Evolutionary conservation across 179 eudicot genomes (phyloP).

Genomic region (Silene coronaria): DNA sequence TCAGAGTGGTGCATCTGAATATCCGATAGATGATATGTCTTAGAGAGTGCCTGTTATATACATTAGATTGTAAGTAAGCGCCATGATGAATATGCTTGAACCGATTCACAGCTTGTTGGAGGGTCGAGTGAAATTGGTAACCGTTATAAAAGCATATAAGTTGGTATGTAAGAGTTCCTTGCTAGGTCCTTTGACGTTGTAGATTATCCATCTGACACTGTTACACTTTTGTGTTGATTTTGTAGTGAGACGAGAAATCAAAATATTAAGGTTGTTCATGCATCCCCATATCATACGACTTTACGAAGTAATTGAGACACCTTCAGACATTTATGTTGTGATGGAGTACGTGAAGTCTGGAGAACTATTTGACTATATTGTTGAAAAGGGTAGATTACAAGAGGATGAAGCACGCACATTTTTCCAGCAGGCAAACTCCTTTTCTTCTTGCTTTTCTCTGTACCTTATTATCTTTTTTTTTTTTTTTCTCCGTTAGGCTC

Average conservation of each 20-base stretch:
- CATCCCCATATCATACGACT: conserved; percentile 92
- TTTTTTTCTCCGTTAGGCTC: too few species aligned
- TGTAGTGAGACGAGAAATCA: conserved; percentile 84
- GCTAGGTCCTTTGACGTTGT: background rate
- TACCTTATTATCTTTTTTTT: background rate
- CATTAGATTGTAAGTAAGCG: background rate
- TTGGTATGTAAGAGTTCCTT: background rate
- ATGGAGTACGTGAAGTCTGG: conserved; percentile 96
- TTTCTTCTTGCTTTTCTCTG: background rate
- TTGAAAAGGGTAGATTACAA: conserved; percentile 90
- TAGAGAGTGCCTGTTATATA: background rate
- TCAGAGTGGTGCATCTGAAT: background rate
- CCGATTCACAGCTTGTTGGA: background rate
- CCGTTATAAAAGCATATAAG: background rate
- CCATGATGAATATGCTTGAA: background rate
- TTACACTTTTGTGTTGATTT: conserved; percentile 15
- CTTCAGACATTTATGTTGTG: conserved; percentile 70
- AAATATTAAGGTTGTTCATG: conserved; percentile 86
- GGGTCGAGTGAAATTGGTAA: background rate
- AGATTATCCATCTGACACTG: background rate
- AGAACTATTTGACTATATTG: conserved; percentile 89
- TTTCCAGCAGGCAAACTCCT: conserved; percentile 70
- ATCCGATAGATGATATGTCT: background rate
- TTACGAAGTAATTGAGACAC: conserved; percentile 91
- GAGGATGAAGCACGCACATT: conserved; percentile 87